A percentile compares a stretch with the other conserved stretches of the same genome.
Evolutionary conservation across 2,329 filamentous ascomycete species (phyloP).

Genomic region (Calonectria pseudoreteaudii): DNA sequence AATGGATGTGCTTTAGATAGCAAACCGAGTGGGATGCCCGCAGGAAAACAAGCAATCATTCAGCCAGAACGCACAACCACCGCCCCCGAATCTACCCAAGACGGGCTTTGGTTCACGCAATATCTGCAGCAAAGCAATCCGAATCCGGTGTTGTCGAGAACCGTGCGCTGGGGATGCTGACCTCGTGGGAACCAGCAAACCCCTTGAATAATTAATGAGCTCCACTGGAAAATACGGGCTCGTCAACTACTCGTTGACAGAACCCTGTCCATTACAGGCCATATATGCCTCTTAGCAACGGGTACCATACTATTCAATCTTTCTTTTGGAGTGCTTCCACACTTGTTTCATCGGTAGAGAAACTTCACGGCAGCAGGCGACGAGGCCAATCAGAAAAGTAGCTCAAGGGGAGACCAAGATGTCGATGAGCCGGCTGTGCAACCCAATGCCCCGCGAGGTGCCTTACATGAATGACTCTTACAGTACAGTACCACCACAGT

Average conservation of each 20-base stretch:
- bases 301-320: background rate
- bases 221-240: constrained; percentile 23
- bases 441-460: constrained; percentile 15
- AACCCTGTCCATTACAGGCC: background rate
- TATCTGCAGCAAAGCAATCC: background rate
- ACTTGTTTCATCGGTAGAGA: background rate
- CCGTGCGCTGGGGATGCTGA: constrained; percentile 7
- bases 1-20: background rate
- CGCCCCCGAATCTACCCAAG: background rate
- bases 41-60: background rate
- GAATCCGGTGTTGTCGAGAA: constrained; percentile 1
- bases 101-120: background rate
- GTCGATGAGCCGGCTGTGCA: constrained; percentile 11
- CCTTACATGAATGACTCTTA: constrained; percentile 15
- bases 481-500: background rate
- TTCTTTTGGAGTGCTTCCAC: background rate
- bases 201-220: constrained; percentile 12
- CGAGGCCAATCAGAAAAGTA: background rate
- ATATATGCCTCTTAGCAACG: constrained; percentile 12
- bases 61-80: background rate
- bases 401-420: background rate
- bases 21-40: background rate
- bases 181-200: constrained; percentile 8
- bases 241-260: background rate
- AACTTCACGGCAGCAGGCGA: background rate